Evolutionary conservation across 331 rosid species (phyloP).

Genomic region (Arachis monticola): DNA sequence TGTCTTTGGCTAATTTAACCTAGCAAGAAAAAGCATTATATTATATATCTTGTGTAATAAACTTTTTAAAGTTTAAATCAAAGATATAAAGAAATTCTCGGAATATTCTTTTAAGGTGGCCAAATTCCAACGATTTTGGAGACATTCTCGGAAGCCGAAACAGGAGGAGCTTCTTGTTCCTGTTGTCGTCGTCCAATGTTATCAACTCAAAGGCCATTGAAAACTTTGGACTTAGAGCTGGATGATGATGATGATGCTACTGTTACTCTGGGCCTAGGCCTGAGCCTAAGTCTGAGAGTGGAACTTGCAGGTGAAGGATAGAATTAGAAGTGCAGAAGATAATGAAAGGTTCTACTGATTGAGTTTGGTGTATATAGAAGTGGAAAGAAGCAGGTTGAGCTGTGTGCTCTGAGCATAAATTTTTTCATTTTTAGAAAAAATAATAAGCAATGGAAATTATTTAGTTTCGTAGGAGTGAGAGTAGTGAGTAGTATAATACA

Average conservation of each 20-base stretch:
- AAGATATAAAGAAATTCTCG: conserved; percentile 5
- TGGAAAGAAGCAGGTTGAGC: conserved; percentile 35
- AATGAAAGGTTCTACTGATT: conserved; percentile 39
- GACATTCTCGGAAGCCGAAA: conserved; percentile 37
- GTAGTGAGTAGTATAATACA: not conserved
- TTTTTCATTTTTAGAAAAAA: conserved; percentile 44
- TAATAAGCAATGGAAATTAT: too few relatives aligned
- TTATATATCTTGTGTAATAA: too few relatives aligned
- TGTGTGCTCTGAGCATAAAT: conserved; percentile 49
- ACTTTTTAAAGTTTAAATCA: too few relatives aligned
- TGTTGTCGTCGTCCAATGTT: conserved; percentile 25
- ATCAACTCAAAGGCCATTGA: conserved; percentile 48
- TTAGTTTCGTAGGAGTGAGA: too few relatives aligned
- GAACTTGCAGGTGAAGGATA: conserved; percentile 41
- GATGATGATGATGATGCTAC: conserved; percentile 24
- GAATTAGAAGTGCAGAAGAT: conserved; percentile 41
- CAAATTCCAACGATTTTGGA: conserved; percentile 39
- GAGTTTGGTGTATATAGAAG: not conserved
- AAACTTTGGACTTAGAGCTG: conserved; percentile 37
- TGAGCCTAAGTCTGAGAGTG: not conserved
- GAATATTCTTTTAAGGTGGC: conserved; percentile 95
- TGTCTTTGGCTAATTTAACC: too few relatives aligned
- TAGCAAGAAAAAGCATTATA: too few relatives aligned
- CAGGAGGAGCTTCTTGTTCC: conserved; percentile 30
- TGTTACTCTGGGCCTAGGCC: conserved; percentile 39